phyloP scores from a whole-genome alignment of 1,284 basidiomycete species.

The Phellinidium pouzarii region DNA sequence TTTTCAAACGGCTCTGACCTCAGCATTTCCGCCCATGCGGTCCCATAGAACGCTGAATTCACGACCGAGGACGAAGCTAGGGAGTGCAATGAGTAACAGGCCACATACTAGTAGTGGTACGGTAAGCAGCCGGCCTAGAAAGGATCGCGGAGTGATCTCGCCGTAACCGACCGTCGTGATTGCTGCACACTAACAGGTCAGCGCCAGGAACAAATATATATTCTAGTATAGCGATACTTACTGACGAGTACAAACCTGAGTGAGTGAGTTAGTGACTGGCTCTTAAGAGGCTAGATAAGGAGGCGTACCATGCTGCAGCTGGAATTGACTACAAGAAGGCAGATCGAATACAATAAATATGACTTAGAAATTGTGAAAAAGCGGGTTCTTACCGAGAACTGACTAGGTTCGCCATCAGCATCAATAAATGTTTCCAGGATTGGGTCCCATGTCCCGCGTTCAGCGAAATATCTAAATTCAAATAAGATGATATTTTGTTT shows the following conservation, averaged over 20 bases:
- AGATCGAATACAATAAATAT: too few species aligned
- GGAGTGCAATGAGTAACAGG: slow-evolving; percentile 78
- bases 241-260: slow-evolving; percentile 42
- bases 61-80: slow-evolving; percentile 81
- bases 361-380: not conserved
- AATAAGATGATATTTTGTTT: not conserved
- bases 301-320: slow-evolving; percentile 58
- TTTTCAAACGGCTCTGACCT: not conserved
- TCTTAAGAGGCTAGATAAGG: not conserved
- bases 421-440: slow-evolving; percentile 75
- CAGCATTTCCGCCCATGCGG: slow-evolving; percentile 49
- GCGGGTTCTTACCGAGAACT: slow-evolving; percentile 58
- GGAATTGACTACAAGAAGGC: slow-evolving; percentile 58
- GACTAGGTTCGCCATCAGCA: slow-evolving; percentile 72
- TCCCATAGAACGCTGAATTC: slow-evolving; percentile 89
- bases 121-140: slow-evolving; percentile 76
- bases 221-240: not conserved
- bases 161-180: slow-evolving; percentile 85
- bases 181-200: slow-evolving; percentile 33
- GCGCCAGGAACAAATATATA: not conserved
- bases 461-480: slow-evolving; percentile 70
- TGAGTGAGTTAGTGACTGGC: slow-evolving; percentile 32
- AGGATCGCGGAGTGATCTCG: slow-evolving; percentile 78
- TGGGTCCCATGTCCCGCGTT: slow-evolving; percentile 82
- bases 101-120: slow-evolving; percentile 82